Conservation (phyloP, 1,139 yeast species). For the Yamadazyma atmosphaerica region DNA sequence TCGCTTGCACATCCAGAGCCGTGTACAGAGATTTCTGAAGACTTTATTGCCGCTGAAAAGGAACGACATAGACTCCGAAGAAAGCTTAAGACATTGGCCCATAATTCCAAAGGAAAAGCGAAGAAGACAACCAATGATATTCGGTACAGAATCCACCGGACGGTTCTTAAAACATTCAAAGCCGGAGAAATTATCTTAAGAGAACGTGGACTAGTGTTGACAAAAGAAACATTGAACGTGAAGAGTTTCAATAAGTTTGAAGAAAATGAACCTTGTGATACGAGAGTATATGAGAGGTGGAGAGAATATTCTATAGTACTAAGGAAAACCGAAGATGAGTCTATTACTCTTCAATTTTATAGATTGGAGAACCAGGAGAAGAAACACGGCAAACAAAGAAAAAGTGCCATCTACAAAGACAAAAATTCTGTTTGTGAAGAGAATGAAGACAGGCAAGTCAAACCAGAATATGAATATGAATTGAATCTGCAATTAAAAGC, state of each 20-base stretch:
- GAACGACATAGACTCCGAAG: slow-evolving; percentile 23
- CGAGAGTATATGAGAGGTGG: slow-evolving; percentile 71
- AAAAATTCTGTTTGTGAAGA: no score
- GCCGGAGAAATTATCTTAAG: slow-evolving; percentile 65
- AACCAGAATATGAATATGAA: slow-evolving; percentile 25
- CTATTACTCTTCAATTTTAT: slow-evolving; percentile 64
- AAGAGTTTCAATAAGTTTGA: slow-evolving; percentile 15
- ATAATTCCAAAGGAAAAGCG: slow-evolving; percentile 24
- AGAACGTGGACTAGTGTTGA: slow-evolving; percentile 64
- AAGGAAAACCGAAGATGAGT: slow-evolving; percentile 55
- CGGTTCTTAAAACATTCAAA: slow-evolving; percentile 28
- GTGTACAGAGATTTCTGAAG: slow-evolving; percentile 11
- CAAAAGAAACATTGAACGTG: slow-evolving; percentile 20
- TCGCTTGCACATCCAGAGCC: slow-evolving; percentile 18
- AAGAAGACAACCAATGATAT: slow-evolving; percentile 19
- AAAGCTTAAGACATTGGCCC: slow-evolving; percentile 25
- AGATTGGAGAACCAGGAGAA: slow-evolving; percentile 41
- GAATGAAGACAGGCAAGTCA: slow-evolving; percentile 10
- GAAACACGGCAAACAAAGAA: slow-evolving; percentile 16
- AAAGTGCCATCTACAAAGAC: not conserved
- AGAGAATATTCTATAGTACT: slow-evolving; percentile 70
- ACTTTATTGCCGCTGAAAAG: slow-evolving; percentile 16
- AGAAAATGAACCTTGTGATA: slow-evolving; percentile 52
- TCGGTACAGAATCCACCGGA: slow-evolving; percentile 20
- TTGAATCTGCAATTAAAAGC: slow-evolving; percentile 31